Evolutionary conservation across 176 grass and related monocot species (phyloP).

Genomic region (Carex cristatella): DNA sequence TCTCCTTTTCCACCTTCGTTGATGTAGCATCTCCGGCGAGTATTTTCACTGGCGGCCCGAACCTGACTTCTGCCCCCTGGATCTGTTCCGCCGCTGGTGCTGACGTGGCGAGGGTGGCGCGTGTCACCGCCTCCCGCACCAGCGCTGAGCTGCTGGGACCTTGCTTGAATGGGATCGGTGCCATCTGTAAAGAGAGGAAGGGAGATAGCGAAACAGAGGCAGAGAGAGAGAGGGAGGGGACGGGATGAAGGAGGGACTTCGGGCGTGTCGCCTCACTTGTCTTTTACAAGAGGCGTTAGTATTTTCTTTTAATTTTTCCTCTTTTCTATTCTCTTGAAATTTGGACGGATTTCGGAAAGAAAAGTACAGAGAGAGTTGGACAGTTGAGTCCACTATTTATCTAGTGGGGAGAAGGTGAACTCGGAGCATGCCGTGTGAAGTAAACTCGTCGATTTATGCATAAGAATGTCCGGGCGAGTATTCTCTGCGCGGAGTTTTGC

Average conservation of each 20-base stretch:
- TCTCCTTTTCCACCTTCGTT: not conserved
- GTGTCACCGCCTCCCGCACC: slow-evolving; percentile 48
- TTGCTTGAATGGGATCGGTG: slow-evolving; percentile 63
- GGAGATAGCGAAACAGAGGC: not conserved
- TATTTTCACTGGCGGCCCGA: slow-evolving; percentile 31
- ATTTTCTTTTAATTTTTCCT: not conserved
- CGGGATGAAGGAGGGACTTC: slow-evolving; percentile 19
- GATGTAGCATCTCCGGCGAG: not conserved
- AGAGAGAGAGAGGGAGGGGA: slow-evolving; percentile 6
- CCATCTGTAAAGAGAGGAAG: slow-evolving; percentile 37
- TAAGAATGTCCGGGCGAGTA: too few species aligned
- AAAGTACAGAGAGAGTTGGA: not conserved
- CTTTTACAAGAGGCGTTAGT: not conserved
- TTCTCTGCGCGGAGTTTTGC: too few species aligned
- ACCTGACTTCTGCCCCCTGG: slow-evolving; percentile 56
- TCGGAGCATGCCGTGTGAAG: not conserved
- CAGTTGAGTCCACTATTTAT: slow-evolving; percentile 4
- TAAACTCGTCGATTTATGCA: not conserved
- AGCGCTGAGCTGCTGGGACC: slow-evolving; percentile 39
- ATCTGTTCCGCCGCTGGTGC: slow-evolving; percentile 42
- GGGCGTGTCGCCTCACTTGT: slow-evolving; percentile 14
- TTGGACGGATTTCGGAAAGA: not conserved
- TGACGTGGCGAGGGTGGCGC: slow-evolving; percentile 44
- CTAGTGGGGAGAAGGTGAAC: not conserved
- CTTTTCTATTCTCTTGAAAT: not conserved